These are phyloP conservation scores for Chrysanthemum lavandulifolium DNA, from an alignment of 129 eudicot genomes.

Conservation along the genomic window DNA sequence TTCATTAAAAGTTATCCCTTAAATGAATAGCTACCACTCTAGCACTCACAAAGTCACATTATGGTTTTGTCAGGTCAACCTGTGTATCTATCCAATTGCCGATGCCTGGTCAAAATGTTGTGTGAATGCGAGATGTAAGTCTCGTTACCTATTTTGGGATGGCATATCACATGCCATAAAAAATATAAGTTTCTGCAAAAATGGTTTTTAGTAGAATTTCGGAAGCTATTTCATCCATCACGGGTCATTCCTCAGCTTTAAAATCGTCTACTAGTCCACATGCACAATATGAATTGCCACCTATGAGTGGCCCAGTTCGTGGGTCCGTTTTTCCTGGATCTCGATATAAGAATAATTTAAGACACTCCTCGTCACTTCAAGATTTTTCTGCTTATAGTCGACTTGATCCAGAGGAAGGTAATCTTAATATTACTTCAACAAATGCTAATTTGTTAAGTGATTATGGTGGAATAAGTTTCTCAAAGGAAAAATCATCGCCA, in stretches of 20 bases:
- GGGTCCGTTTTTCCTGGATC: constrained; percentile 40
- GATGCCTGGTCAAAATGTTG: constrained; percentile 17
- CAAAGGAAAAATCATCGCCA: constrained; percentile 60
- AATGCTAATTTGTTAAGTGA: constrained; percentile 42
- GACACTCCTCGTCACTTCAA: constrained; percentile 88
- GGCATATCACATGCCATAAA: constrained; percentile 24
- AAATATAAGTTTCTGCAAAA: constrained; percentile 22
- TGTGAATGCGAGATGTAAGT: constrained; percentile 27
- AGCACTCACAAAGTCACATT: background rate
- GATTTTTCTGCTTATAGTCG: constrained; percentile 70
- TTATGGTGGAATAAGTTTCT: constrained; percentile 57
- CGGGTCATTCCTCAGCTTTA: constrained; percentile 45
- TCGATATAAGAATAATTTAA: constrained; percentile 52
- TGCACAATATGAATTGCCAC: constrained; percentile 60
- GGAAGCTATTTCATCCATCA: constrained; percentile 54
- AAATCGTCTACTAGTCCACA: constrained; percentile 45
- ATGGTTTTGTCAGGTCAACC: constrained; percentile 33
- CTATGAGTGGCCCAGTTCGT: constrained; percentile 51
- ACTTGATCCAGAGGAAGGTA: constrained; percentile 70
- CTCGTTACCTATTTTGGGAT: constrained; percentile 15
- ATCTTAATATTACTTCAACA: constrained; percentile 32
- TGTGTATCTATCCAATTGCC: constrained; percentile 13
- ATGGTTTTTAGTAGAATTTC: constrained; percentile 65
- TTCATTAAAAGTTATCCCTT: background rate
- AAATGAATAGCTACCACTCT: background rate